These are phyloP conservation scores for Cutaneotrichosporon dermatis DNA, from an alignment of 1,284 basidiomycete species.

Conservation along the genomic window DNA sequence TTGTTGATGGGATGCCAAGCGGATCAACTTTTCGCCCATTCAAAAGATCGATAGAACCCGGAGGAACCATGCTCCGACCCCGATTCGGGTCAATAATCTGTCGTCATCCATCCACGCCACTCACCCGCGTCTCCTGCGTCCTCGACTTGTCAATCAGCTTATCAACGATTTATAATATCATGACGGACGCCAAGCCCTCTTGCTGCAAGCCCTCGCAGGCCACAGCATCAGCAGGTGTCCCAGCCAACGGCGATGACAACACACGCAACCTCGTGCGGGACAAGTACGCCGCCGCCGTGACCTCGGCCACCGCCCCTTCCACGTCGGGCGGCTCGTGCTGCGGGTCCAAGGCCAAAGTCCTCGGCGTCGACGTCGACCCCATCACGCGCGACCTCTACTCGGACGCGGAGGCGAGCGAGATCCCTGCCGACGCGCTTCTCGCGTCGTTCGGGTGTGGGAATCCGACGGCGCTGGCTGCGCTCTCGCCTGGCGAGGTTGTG, in stretches of 20 bases:
- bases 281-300: constrained; percentile 7
- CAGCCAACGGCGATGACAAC: not conserved
- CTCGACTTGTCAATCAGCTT: no score
- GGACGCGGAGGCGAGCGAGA: constrained; percentile 10
- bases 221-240: not conserved
- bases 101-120: no score
- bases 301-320: not conserved
- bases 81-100: no score
- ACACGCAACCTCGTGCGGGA: constrained; percentile 15
- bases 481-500: constrained; percentile 54
- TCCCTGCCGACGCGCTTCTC: constrained; percentile 18
- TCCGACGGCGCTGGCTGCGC: constrained; percentile 18
- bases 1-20: no score
- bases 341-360: constrained; percentile 11
- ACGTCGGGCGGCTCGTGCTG: constrained; percentile 16
- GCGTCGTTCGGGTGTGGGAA: constrained; percentile 24
- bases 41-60: no score
- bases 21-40: no score
- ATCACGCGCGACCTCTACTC: constrained; percentile 21
- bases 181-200: not conserved
- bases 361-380: constrained; percentile 15
- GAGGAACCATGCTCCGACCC: no score
- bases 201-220: not conserved
- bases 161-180: not conserved
- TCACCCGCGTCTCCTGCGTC: no score